Percentiles rank a stretch among this genome's conserved stretches.
phyloP scores from a whole-genome alignment of 148 eudicot genomes.

The Vaccinium corymbosum region DNA sequence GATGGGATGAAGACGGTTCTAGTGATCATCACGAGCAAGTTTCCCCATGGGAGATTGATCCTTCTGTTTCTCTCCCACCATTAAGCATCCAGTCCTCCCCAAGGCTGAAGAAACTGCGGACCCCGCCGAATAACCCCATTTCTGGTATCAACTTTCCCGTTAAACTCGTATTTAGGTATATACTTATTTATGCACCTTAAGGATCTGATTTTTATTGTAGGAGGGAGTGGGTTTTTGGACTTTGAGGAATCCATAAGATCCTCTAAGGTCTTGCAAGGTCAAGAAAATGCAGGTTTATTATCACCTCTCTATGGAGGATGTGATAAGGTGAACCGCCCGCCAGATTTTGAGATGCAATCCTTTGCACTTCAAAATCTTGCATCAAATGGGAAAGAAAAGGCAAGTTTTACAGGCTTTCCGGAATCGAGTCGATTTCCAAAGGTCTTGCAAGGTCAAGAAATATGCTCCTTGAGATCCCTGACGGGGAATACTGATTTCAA shows the following conservation, averaged over 20 bases:
- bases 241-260: conserved; percentile 74
- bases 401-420: conserved; percentile 45
- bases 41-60: conserved; percentile 95
- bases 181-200: conserved; percentile 8
- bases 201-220: conserved; percentile 30
- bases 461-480: conserved; percentile 67
- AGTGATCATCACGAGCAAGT: conserved; percentile 61
- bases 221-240: conserved; percentile 61
- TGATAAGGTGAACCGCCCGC: conserved; percentile 48
- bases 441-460: conserved; percentile 99
- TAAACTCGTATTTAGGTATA: not conserved
- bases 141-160: conserved; percentile 35
- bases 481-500: conserved; percentile 44
- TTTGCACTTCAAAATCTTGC: conserved; percentile 33
- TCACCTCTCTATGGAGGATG: conserved; percentile 54
- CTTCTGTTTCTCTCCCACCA: conserved; percentile 58
- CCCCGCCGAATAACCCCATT: conserved; percentile 46
- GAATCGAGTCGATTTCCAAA: conserved; percentile 66
- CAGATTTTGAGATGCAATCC: conserved; percentile 41
- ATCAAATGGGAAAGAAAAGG: conserved; percentile 28
- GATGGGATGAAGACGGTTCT: conserved; percentile 72
- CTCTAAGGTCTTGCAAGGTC: conserved; percentile 99
- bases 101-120: conserved; percentile 66
- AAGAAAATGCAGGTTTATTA: conserved; percentile 73
- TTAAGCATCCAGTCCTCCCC: conserved; percentile 69